Conservation (phyloP, 371 early-diverging fungal species). For the Synchytrium microbalum region DNA sequence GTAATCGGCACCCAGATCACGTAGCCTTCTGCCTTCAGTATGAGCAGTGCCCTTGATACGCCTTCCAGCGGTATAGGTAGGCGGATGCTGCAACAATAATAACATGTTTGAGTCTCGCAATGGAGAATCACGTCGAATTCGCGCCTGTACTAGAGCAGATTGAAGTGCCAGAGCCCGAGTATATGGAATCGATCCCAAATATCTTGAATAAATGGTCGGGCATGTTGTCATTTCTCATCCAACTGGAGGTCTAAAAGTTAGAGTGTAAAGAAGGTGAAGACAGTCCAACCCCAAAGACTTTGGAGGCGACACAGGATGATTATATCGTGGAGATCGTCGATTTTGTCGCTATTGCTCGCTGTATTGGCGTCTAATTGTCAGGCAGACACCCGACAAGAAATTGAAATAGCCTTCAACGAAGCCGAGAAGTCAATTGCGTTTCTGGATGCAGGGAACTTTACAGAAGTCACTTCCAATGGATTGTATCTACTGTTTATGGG, state of each 20-base stretch:
- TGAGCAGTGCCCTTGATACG: constrained; percentile 56
- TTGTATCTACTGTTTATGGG: constrained; percentile 35
- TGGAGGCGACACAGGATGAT: no score
- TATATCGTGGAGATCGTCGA: background rate
- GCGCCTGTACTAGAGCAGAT: background rate
- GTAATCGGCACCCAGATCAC: constrained; percentile 66
- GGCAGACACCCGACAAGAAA: background rate
- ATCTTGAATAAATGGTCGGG: background rate
- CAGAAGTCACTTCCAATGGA: constrained; percentile 13
- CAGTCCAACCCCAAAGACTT: no score
- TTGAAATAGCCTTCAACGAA: background rate
- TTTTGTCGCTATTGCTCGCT: background rate
- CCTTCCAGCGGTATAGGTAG: constrained; percentile 87
- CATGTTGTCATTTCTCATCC: no score
- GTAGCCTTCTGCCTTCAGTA: constrained; percentile 49
- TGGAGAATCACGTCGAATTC: background rate
- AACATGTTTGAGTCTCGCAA: background rate
- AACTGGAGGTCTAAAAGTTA: no score
- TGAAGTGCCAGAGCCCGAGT: background rate
- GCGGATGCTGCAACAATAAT: constrained; percentile 54
- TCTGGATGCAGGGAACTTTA: constrained; percentile 17
- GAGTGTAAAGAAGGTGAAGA: no score
- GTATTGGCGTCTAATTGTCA: background rate
- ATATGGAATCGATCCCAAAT: background rate
- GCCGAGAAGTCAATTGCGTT: background rate